These are phyloP conservation scores for Hondaea fermentalgiana DNA, from an alignment of 108 stramenopile genomes.

Conservation along the genomic window DNA sequence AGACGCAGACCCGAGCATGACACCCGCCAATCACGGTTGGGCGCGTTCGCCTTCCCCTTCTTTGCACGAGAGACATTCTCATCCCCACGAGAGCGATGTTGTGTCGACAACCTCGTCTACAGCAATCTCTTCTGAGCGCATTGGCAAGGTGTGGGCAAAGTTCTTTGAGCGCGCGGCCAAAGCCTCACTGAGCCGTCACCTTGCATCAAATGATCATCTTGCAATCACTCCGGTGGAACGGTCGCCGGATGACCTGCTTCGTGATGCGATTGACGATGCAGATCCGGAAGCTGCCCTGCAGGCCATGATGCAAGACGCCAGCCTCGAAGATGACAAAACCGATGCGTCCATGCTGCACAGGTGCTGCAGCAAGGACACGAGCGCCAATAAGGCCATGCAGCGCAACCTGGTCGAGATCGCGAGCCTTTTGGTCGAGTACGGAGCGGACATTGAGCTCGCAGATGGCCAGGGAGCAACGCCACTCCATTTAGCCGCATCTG, in stretches of 20 bases:
- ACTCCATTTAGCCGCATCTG: neutral
- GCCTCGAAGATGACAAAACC: neutral
- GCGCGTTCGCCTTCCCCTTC: too few relatives aligned
- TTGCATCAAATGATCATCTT: neutral
- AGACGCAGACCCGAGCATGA: too few relatives aligned
- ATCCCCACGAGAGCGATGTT: neutral
- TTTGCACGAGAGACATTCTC: too few relatives aligned
- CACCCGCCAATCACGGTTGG: too few relatives aligned
- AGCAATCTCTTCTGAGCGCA: neutral
- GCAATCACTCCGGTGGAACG: neutral
- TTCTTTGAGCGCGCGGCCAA: constrained; percentile 1
- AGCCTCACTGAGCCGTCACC: neutral
- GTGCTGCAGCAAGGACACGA: neutral
- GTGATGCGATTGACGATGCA: neutral
- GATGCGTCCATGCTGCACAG: neutral
- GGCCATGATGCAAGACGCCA: neutral
- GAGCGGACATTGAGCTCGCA: neutral
- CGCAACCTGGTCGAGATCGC: neutral
- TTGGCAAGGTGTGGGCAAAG: constrained; percentile 10
- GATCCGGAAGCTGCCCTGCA: neutral
- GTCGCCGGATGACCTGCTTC: neutral
- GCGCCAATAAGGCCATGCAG: neutral
- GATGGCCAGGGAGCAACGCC: neutral
- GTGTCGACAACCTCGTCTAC: neutral
- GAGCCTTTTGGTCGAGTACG: neutral